Conservation (phyloP, 495 filamentous ascomycete genomes). For the Parmelia sp. region DNA sequence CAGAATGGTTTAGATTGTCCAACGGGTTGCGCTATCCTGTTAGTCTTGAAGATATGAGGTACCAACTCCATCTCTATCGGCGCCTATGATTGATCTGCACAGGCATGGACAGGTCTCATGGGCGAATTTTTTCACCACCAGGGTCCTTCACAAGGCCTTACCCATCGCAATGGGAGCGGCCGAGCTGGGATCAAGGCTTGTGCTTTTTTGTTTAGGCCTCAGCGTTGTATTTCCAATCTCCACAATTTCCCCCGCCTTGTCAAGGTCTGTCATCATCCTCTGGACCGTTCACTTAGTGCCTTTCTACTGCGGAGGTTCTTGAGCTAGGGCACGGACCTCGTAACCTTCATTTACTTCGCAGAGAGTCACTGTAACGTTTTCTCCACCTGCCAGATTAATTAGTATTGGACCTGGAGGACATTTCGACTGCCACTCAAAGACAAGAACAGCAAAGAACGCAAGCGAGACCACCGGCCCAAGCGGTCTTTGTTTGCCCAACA, state of each 20-base stretch:
- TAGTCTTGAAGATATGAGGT: constrained; percentile 85
- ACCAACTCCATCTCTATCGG: constrained; percentile 78
- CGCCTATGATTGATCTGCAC: constrained; percentile 25
- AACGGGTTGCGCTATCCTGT: constrained; percentile 71
- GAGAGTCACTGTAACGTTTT: background rate
- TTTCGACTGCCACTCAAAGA: background rate
- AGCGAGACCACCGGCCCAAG: background rate
- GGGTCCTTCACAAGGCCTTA: background rate
- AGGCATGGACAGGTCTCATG: background rate
- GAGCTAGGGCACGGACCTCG: background rate
- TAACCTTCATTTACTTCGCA: background rate
- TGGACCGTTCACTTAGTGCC: background rate
- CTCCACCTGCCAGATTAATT: background rate
- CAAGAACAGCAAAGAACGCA: background rate
- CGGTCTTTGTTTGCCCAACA: background rate
- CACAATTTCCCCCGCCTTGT: background rate
- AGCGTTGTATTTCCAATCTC: background rate
- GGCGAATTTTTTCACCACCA: background rate
- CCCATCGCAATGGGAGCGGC: background rate
- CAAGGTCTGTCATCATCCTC: background rate
- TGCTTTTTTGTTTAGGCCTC: background rate
- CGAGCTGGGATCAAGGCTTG: background rate
- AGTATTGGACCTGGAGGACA: background rate
- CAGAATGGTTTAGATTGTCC: constrained; percentile 74
- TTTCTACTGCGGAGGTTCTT: background rate